A percentile compares a stretch with the other conserved stretches of the same genome.
Conservation (phyloP, 164 flowering plant species). For the Magnolia changhungtana region DNA sequence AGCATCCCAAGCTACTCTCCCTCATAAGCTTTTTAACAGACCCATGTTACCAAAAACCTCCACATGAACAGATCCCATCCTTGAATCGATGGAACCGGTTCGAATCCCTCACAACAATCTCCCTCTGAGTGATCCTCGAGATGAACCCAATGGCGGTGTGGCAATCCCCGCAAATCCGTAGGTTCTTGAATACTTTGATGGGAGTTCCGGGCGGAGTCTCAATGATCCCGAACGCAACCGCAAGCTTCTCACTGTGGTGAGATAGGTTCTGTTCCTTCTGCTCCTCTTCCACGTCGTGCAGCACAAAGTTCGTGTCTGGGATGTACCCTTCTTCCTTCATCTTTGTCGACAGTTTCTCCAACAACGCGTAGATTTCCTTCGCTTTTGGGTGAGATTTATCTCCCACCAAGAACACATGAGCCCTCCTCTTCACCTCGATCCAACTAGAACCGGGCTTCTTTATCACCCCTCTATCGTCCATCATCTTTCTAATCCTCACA, state of each 20-base stretch:
- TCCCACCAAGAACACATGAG: slow-evolving; percentile 29
- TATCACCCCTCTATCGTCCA: slow-evolving; percentile 26
- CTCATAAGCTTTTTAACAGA: background rate
- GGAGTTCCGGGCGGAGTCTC: slow-evolving; percentile 29
- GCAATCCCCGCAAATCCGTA: slow-evolving; percentile 34
- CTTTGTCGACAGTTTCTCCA: slow-evolving; percentile 25
- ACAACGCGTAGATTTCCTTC: slow-evolving; percentile 23
- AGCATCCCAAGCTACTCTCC: no score
- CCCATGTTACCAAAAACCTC: slow-evolving; percentile 28
- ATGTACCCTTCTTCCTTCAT: slow-evolving; percentile 38
- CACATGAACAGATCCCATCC: slow-evolving; percentile 32
- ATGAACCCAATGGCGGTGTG: slow-evolving; percentile 28
- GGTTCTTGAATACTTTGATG: slow-evolving; percentile 35
- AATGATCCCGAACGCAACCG: slow-evolving; percentile 35
- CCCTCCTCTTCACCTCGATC: slow-evolving; percentile 23
- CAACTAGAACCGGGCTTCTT: slow-evolving; percentile 36
- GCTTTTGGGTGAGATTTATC: slow-evolving; percentile 25
- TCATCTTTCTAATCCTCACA: slow-evolving; percentile 22
- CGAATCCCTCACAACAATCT: slow-evolving; percentile 31
- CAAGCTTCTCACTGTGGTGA: slow-evolving; percentile 36
- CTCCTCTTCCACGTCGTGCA: slow-evolving; percentile 37
- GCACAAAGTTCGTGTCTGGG: slow-evolving; percentile 31
- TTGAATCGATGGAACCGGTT: slow-evolving; percentile 31
- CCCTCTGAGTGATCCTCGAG: slow-evolving; percentile 27
- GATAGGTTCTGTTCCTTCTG: slow-evolving; percentile 35